These are phyloP conservation scores for Xylariaceae sp. DNA, from an alignment of 2,329 filamentous ascomycete species.

Conservation along the genomic window DNA sequence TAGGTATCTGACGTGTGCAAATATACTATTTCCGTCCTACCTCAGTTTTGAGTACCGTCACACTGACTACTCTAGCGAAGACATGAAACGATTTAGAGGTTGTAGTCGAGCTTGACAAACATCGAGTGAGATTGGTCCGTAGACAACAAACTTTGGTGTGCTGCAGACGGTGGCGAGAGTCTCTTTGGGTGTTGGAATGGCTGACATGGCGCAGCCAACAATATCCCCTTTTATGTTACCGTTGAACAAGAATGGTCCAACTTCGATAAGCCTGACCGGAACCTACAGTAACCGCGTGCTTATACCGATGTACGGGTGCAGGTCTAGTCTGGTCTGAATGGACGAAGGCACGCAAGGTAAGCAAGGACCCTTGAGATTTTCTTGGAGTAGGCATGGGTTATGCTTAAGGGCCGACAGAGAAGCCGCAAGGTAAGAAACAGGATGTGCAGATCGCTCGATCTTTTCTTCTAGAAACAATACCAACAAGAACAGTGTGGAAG, in stretches of 20 bases:
- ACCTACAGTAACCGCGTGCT: slow-evolving; percentile 7
- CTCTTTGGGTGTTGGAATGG: slow-evolving; percentile 2
- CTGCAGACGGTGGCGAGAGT: background rate
- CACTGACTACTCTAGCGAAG: slow-evolving; percentile 18
- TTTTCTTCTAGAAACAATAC: too few species aligned
- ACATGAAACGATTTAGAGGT: slow-evolving; percentile 13
- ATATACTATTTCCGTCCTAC: slow-evolving; percentile 17
- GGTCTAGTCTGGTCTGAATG: slow-evolving; percentile 8
- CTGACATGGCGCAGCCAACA: background rate
- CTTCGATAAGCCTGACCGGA: background rate
- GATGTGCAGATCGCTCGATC: too few species aligned
- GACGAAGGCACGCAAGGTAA: slow-evolving; percentile 17
- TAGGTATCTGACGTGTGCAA: slow-evolving; percentile 27
- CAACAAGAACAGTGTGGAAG: too few species aligned
- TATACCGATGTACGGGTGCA: slow-evolving; percentile 6
- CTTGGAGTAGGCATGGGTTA: slow-evolving; percentile 16
- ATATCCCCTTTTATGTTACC: slow-evolving; percentile 7
- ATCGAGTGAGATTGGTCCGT: slow-evolving; percentile 1
- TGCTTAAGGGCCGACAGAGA: slow-evolving; percentile 3
- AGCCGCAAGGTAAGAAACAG: slow-evolving; percentile 1
- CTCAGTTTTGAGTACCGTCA: slow-evolving; percentile 16
- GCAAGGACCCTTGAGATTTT: slow-evolving; percentile 9
- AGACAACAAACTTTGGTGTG: slow-evolving; percentile 1
- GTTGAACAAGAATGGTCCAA: background rate
- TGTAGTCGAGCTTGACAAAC: slow-evolving; percentile 24